Evolutionary conservation across 257 asterid species (phyloP), one percentile per base, ranked within the genome.

Genomic region (Plantago ovata): DNA sequence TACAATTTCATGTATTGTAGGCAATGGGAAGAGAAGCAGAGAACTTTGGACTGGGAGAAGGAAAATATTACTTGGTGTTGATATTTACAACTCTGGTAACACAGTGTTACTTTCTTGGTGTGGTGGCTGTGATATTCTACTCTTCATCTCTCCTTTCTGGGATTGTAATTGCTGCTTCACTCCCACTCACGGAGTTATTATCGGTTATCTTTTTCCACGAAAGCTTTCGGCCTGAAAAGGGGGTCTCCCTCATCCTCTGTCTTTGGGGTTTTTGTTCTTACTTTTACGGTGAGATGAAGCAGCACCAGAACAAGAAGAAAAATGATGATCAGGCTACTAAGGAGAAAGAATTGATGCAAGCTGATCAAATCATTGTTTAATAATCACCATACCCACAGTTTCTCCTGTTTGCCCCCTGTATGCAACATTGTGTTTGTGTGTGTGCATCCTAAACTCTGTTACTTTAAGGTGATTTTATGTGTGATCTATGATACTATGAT

Each of bases 181-280:
- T 57, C 1, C 62, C 62, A 7, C 8, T 39, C 15, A 57, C 62
- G 4, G 62, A 42, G 21, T 5, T 57, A 0, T 20, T 57, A 3
- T 48, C 62, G 4, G 62, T 57, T 13, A 10, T 57, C n/a, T 10
- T 57, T 11, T 57, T 39, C 62, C 50, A 57, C 6, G 62, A 57
- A 14, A 57, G 41, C 13, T 57, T 57, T 49, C 38, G 22, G 8
- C 3, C 62, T 1, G 49, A 57, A 5, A 57, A 57, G 11, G 62
- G 62, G 10, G 20, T 57, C 7, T 20, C 62, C 0, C 51, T 57
- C 18, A 21, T 57, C 21, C 62, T 57, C 38, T 57, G 33, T 20
- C 49, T 57, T 12, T 57, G 62, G 62, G 62, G 62, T 2, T 57
- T 57, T 14, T 13, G 15, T 57, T 57, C 62, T 3, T 41, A 57